phyloP scores from a whole-genome alignment of 208 protist species.

The Balamuthia mandrillaris region DNA sequence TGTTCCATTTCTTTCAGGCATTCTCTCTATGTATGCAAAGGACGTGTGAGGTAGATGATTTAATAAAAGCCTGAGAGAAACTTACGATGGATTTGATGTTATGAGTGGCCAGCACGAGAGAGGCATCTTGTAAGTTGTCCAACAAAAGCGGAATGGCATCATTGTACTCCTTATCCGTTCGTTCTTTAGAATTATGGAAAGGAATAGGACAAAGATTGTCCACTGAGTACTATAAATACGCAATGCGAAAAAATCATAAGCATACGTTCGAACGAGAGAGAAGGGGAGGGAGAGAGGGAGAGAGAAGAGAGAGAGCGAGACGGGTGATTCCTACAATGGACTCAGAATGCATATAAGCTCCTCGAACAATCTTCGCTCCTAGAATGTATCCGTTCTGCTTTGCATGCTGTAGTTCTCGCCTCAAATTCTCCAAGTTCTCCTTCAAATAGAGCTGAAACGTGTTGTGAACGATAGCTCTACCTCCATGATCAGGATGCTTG shows the following conservation, averaged over 20 bases:
- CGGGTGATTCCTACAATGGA: no score
- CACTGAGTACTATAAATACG: neutral
- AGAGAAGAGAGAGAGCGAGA: neutral
- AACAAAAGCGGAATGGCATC: neutral
- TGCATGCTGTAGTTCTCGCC: neutral
- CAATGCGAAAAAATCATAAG: neutral
- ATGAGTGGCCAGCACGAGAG: constrained; percentile 1
- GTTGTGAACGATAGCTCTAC: neutral
- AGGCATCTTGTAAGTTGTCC: neutral
- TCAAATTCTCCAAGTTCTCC: neutral
- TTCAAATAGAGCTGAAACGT: constrained; percentile 23
- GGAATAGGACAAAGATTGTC: neutral
- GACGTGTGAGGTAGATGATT: neutral
- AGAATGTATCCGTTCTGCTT: neutral
- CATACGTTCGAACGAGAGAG: neutral
- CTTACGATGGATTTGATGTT: neutral
- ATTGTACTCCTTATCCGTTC: neutral
- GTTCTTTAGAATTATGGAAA: neutral
- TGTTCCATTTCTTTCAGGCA: neutral
- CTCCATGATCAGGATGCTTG: no score
- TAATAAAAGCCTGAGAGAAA: neutral
- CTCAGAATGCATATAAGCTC: constrained; percentile 3
- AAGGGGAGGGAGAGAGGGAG: neutral
- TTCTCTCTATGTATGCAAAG: neutral
- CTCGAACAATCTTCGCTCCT: constrained; percentile 3